Percentiles rank a stretch among this genome's conserved stretches.
These are phyloP conservation scores for Aristolochia contorta DNA, from an alignment of 164 flowering plant genomes.

Conservation along the genomic window DNA sequence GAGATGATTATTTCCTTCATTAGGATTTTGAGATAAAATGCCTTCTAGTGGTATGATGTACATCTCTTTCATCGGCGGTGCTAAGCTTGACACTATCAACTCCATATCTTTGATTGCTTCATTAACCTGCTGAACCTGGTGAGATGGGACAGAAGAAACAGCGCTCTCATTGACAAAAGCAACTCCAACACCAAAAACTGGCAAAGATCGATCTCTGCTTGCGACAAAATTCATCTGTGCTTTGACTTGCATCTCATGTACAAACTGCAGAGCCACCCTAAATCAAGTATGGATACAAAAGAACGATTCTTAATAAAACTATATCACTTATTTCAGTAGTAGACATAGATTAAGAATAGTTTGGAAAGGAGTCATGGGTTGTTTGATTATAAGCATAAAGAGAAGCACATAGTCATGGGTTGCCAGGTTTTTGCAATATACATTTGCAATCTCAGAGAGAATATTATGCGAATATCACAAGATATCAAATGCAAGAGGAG, in stretches of 20 bases:
- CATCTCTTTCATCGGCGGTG: conserved; percentile 58
- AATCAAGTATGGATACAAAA: neutral
- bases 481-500: too few species aligned
- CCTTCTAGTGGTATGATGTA: conserved; percentile 54
- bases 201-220: conserved; percentile 62
- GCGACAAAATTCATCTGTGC: conserved; percentile 79
- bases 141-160: conserved; percentile 16
- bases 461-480: too few species aligned
- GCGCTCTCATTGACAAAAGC: conserved; percentile 65
- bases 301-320: neutral
- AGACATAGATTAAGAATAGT: too few species aligned
- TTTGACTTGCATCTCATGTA: conserved; percentile 82
- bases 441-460: too few species aligned
- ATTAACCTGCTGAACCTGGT: conserved; percentile 24
- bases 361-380: too few species aligned
- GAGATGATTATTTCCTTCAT: conserved; percentile 36
- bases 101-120: conserved; percentile 42
- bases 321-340: too few species aligned
- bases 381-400: too few species aligned
- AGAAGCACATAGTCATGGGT: too few species aligned
- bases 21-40: conserved; percentile 33
- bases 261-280: conserved; percentile 90
- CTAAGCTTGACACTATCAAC: conserved; percentile 40
- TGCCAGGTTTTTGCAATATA: too few species aligned
- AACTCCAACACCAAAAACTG: conserved; percentile 91